Percentiles rank a stretch among this genome's conserved stretches.
These are phyloP conservation scores for Clonostachys rhizophaga DNA, from an alignment of 2,329 filamentous ascomycete genomes.

Conservation along the genomic window DNA sequence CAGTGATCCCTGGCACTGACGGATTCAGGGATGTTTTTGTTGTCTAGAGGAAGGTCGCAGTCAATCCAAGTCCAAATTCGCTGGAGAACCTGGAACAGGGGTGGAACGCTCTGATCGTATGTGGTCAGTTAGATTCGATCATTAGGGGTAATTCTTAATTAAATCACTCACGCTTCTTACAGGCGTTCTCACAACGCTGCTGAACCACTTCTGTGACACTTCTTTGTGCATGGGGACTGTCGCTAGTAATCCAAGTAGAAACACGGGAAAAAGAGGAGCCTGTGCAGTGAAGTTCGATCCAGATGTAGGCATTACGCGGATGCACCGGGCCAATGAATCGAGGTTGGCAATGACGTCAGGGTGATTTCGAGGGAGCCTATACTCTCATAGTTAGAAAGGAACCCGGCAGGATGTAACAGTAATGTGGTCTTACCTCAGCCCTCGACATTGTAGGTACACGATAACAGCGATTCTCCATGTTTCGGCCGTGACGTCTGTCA, in stretches of 20 bases:
- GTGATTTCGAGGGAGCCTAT: slow-evolving; percentile 29
- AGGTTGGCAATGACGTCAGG: slow-evolving; percentile 22
- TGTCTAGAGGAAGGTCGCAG: slow-evolving; percentile 11
- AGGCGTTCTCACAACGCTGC: slow-evolving; percentile 24
- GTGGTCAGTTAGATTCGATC: too few relatives aligned
- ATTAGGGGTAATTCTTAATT: too few relatives aligned
- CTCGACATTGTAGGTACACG: slow-evolving; percentile 30
- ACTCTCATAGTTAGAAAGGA: neutral
- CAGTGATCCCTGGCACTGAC: slow-evolving; percentile 24
- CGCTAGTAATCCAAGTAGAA: slow-evolving; percentile 30
- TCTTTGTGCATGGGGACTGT: slow-evolving; percentile 15
- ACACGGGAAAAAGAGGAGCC: slow-evolving; percentile 32
- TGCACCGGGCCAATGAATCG: slow-evolving; percentile 24
- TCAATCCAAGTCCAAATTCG: slow-evolving; percentile 29
- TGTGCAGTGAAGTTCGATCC: slow-evolving; percentile 33
- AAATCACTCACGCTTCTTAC: slow-evolving; percentile 29
- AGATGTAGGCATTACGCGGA: slow-evolving; percentile 32
- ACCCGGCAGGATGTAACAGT: neutral
- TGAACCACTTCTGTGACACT: slow-evolving; percentile 26
- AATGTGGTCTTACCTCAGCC: slow-evolving; percentile 20
- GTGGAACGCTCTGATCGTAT: slow-evolving; percentile 29
- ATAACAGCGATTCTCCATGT: slow-evolving; percentile 32
- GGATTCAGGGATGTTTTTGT: slow-evolving; percentile 4
- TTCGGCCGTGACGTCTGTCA: slow-evolving; percentile 34
- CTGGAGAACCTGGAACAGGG: slow-evolving; percentile 22